Evolutionary conservation across 2,329 filamentous ascomycete genomes (phyloP).

Genomic region (Claviceps digitariae): DNA sequence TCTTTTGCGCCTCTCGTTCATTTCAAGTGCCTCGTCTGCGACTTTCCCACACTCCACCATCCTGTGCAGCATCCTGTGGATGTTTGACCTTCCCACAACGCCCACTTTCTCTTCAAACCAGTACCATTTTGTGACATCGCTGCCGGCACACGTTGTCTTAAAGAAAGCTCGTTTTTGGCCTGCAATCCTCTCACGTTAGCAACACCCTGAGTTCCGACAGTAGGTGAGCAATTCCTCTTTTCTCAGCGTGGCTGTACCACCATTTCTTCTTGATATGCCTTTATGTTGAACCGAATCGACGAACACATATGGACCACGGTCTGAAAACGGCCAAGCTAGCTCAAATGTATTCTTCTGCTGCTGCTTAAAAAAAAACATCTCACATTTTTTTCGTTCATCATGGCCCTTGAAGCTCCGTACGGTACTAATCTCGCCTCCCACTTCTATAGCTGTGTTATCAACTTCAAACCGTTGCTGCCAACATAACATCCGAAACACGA

Average conservation of each 20-base stretch:
- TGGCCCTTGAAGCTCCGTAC: not conserved
- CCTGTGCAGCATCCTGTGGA: constrained; percentile 5
- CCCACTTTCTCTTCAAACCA: not conserved
- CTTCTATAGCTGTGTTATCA: not conserved
- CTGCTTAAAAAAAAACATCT: not conserved
- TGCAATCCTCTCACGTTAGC: not conserved
- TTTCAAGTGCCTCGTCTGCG: constrained; percentile 4
- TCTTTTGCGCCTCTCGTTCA: not conserved
- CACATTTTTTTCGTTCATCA: not conserved
- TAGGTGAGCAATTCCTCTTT: not conserved
- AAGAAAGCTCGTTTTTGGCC: not conserved
- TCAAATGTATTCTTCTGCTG: not conserved
- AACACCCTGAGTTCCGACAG: not conserved
- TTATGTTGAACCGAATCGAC: not conserved
- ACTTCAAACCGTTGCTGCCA: not conserved
- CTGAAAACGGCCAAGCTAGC: not conserved
- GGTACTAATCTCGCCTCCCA: not conserved
- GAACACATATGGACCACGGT: not conserved
- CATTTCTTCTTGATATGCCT: not conserved
- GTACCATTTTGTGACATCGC: not conserved
- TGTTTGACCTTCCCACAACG: not conserved
- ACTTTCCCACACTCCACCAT: not conserved
- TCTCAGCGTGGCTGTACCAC: not conserved
- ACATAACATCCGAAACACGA: constrained; percentile 4
- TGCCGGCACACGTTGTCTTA: not conserved